Evolutionary conservation across 495 filamentous ascomycete species (phyloP).

Genomic region (Penicillium taxi): DNA sequence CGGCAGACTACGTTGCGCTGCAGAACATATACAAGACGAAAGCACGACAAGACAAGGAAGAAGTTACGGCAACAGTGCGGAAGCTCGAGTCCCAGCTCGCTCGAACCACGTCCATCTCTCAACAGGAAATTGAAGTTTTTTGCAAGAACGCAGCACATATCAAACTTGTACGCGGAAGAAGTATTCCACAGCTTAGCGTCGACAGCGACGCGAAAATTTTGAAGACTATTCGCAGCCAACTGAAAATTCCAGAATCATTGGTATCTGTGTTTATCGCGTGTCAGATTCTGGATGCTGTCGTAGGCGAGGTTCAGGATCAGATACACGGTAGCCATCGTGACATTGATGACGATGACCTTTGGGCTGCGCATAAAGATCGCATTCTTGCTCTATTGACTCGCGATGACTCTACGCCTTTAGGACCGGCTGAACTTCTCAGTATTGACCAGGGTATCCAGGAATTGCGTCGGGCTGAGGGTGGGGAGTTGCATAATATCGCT

Average conservation of each 20-base stretch:
- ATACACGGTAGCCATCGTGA: slow-evolving; percentile 13
- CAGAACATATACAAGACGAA: slow-evolving; percentile 94
- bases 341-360: slow-evolving; percentile 29
- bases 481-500: slow-evolving; percentile 92
- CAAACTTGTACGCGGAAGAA: slow-evolving; percentile 66
- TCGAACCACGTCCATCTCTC: slow-evolving; percentile 44
- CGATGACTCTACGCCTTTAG: slow-evolving; percentile 40
- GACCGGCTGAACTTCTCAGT: slow-evolving; percentile 28
- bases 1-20: slow-evolving; percentile 79
- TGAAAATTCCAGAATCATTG: slow-evolving; percentile 48
- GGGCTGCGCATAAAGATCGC: slow-evolving; percentile 39
- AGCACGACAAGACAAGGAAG: slow-evolving; percentile 67
- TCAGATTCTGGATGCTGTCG: slow-evolving; percentile 51
- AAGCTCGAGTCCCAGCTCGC: slow-evolving; percentile 48
- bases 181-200: slow-evolving; percentile 36
- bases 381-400: slow-evolving; percentile 34
- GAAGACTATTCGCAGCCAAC: slow-evolving; percentile 27
- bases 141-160: slow-evolving; percentile 94
- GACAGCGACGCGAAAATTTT: slow-evolving; percentile 26
- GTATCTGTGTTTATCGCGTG: slow-evolving; percentile 72
- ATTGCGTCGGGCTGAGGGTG: slow-evolving; percentile 67
- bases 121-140: slow-evolving; percentile 81
- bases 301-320: slow-evolving; percentile 30
- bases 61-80: slow-evolving; percentile 66
- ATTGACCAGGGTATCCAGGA: slow-evolving; percentile 52